phyloP scores from a whole-genome alignment of 257 asterid species.

The Datura wrightii region DNA sequence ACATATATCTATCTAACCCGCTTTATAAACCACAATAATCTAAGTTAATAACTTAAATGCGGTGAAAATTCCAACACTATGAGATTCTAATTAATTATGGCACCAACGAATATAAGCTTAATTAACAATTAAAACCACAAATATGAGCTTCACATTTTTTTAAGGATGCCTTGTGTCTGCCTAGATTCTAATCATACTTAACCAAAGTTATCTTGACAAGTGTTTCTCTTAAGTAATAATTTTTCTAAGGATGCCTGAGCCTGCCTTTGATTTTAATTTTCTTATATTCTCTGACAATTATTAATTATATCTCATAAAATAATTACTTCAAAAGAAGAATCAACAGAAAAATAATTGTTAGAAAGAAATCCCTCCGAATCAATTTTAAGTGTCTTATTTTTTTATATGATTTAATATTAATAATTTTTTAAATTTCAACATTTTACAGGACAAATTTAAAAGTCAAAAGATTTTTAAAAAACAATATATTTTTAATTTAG shows the following conservation, averaged over 20 bases:
- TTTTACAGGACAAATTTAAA: too few relatives aligned
- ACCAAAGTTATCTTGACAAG: constrained; percentile 2
- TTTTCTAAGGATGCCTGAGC: background rate
- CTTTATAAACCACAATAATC: too few relatives aligned
- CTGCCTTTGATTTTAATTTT: background rate
- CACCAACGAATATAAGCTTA: background rate
- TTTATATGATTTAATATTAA: too few relatives aligned
- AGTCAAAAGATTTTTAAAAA: too few relatives aligned
- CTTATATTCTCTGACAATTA: background rate
- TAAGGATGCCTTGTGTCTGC: background rate
- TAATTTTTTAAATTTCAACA: too few relatives aligned
- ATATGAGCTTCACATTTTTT: background rate
- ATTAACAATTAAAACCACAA: background rate
- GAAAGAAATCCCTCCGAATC: too few relatives aligned
- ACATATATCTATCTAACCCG: too few relatives aligned
- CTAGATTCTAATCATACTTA: background rate
- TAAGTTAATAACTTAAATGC: too few relatives aligned
- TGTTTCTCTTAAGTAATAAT: background rate
- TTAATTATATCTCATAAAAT: background rate
- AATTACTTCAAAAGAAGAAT: background rate
- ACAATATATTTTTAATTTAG: too few relatives aligned
- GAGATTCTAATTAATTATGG: background rate
- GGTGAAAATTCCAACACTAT: background rate
- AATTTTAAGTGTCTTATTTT: too few relatives aligned
- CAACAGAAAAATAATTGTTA: background rate